Evolutionary conservation across 768 basidiomycete species (phyloP), one percentile per base, ranked within the genome.

Genomic region (Pisolithus sp.): DNA sequence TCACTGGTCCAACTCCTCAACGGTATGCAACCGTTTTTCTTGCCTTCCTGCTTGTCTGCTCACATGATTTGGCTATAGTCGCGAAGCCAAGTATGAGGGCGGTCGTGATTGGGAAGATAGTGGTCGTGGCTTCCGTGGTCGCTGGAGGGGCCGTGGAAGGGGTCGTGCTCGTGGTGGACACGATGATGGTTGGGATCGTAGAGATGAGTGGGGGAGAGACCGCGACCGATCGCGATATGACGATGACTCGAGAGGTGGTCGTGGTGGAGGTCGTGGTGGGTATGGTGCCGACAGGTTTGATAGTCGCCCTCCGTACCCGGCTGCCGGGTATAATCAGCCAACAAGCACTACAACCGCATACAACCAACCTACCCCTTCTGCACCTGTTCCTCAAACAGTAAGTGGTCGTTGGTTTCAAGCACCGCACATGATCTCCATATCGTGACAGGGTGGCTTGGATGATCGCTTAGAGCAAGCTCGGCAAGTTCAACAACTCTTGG

Each of bases 391-490:
- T 41, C 58, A 63, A 24, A 64, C 63, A 39, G 75, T 74, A 49
- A 55, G 71, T 63, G 41, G 36, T 15, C n/a, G 34, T 42, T 7
- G 42, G 38, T 34, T 5, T 37, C 38, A 24, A 24, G 12, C 36
- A 7, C 28, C 7, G 4, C 5, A 47, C 34, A 17, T 34, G 34
- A 34, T 9, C 23, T 48, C 57, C 53, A 42, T 31, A 40, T 20
- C 37, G 21, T 46, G 31, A 39, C 55, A 82, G 79, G 71, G 43
- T 18, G n/a, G 76, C 38, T 66, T 72, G 10, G 89, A 93, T 52
- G 89, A 93, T 46, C 85, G 91, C 12, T 73, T 94, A 18, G 92
- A 94, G 61, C 88, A 93, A 74, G 90, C 91, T 7, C 80, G 84
- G 50, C 86, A 80, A 67, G 89, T 93, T 8, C 91, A 93, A 62